Percentiles rank a stretch among this genome's conserved stretches.
phyloP scores from a whole-genome alignment of 2,329 filamentous ascomycete species.

The Fusarium falciforme region DNA sequence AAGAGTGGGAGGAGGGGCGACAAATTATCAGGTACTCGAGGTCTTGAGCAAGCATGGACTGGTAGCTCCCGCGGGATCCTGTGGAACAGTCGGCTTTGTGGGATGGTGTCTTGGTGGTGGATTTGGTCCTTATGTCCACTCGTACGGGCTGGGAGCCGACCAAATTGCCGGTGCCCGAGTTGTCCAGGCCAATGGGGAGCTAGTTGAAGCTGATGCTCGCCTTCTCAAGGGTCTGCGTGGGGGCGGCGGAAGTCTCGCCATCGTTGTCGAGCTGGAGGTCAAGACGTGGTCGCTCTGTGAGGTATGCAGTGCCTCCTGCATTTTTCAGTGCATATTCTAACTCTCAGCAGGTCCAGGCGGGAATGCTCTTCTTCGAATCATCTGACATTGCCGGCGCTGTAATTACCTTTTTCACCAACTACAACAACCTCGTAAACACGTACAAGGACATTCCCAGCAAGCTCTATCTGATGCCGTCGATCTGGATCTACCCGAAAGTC shows the following conservation, averaged over 20 bases:
- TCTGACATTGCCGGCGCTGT: background rate
- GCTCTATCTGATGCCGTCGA: constrained; percentile 1
- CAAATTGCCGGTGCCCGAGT: constrained; percentile 18
- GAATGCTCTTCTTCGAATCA: constrained; percentile 14
- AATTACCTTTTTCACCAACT: constrained; percentile 11
- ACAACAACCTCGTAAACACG: background rate
- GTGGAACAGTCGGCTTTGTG: constrained; percentile 8
- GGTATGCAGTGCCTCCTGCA: background rate
- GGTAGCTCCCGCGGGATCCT: constrained; percentile 1
- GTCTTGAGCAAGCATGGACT: constrained; percentile 2
- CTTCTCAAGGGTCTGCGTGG: constrained; percentile 20
- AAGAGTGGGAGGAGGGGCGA: constrained; percentile 7
- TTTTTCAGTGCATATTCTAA: background rate
- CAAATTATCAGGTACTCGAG: background rate
- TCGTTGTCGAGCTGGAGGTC: constrained; percentile 15
- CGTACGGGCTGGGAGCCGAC: constrained; percentile 16
- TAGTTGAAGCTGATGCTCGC: constrained; percentile 9
- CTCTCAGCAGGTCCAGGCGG: constrained; percentile 3
- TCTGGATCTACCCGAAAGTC: background rate
- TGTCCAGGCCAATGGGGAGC: constrained; percentile 12
- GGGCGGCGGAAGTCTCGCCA: constrained; percentile 14
- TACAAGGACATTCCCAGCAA: background rate
- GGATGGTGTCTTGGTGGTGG: constrained; percentile 21
- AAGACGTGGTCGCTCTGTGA: constrained; percentile 10
- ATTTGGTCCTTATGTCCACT: constrained; percentile 12